Evolutionary conservation across 805 yeast genomes (phyloP).

Genomic region (Teunomyces atbi): DNA sequence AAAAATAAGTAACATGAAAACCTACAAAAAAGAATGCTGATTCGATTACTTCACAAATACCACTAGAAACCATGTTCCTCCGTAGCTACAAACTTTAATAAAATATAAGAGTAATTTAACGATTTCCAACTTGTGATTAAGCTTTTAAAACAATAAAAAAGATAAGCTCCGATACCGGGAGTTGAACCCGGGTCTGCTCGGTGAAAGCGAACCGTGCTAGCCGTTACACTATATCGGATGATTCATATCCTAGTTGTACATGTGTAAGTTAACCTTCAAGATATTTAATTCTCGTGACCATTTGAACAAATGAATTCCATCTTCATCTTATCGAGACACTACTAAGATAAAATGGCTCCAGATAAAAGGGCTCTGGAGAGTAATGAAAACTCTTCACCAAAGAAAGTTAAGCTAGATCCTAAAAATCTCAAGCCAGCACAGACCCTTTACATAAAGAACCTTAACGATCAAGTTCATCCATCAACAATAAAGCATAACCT

Average conservation of each 20-base stretch:
- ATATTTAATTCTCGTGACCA: neutral
- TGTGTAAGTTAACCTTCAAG: neutral
- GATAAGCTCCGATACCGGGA: constrained; percentile 70
- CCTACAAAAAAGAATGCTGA: no score
- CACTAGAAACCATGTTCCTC: no score
- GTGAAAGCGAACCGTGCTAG: constrained; percentile 82
- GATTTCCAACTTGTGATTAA: neutral
- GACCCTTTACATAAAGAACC: constrained; percentile 58
- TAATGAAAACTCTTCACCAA: neutral
- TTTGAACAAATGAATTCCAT: neutral
- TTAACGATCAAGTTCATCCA: constrained; percentile 54
- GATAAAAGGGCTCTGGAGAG: constrained; percentile 5
- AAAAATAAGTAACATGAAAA: neutral
- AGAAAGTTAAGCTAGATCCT: constrained; percentile 11
- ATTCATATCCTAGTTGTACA: neutral
- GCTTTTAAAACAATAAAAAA: constrained; percentile 1
- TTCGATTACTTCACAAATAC: no score
- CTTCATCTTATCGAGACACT: neutral
- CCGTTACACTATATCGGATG: constrained; percentile 77
- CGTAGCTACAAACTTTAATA: no score
- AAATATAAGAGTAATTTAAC: no score
- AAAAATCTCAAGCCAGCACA: constrained; percentile 24
- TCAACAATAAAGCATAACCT: constrained; percentile 49
- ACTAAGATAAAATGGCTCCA: neutral
- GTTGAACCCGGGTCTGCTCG: constrained; percentile 84